Evolutionary conservation across 768 basidiomycete genomes (phyloP).

Genomic region (Podaxis carcinomalis): DNA sequence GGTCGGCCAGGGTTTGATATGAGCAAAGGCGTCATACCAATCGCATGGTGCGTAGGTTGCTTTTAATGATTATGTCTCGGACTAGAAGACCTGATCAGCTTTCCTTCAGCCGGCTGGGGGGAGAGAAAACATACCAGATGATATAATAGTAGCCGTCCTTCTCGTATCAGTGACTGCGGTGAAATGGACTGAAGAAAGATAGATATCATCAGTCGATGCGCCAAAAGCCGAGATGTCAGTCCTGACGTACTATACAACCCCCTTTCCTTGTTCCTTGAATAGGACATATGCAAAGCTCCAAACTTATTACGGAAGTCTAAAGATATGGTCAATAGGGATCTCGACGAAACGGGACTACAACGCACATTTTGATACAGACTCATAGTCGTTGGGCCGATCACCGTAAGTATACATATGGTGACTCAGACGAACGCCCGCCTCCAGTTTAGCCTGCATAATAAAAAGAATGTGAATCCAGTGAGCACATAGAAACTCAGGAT

Average conservation of each 20-base stretch:
- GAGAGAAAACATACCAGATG: slow-evolving; percentile 47
- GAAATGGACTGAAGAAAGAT: slow-evolving; percentile 52
- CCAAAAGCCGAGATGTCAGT: neutral
- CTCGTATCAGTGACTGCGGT: slow-evolving; percentile 82
- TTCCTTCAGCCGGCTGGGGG: slow-evolving; percentile 6
- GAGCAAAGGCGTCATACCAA: slow-evolving; percentile 32
- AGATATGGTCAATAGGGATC: neutral
- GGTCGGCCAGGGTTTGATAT: neutral
- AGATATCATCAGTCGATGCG: slow-evolving; percentile 4
- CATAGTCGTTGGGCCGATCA: slow-evolving; percentile 75
- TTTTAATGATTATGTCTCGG: slow-evolving; percentile 66
- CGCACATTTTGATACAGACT: slow-evolving; percentile 71
- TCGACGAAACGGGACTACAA: slow-evolving; percentile 12
- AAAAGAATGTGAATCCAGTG: slow-evolving; percentile 1
- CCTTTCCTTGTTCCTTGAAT: slow-evolving; percentile 65
- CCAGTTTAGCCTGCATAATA: slow-evolving; percentile 57
- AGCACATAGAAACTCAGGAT: slow-evolving; percentile 1
- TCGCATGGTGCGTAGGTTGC: slow-evolving; percentile 57
- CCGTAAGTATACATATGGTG: slow-evolving; percentile 70
- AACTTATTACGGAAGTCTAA: slow-evolving; percentile 76
- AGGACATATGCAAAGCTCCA: slow-evolving; percentile 59
- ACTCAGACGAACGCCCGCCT: slow-evolving; percentile 67
- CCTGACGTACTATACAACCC: slow-evolving; percentile 62
- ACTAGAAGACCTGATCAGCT: slow-evolving; percentile 32
- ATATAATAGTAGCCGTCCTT: slow-evolving; percentile 69